Evolutionary conservation across 2,329 filamentous ascomycete species (phyloP).

Genomic region (Colletotrichum spinosum): DNA sequence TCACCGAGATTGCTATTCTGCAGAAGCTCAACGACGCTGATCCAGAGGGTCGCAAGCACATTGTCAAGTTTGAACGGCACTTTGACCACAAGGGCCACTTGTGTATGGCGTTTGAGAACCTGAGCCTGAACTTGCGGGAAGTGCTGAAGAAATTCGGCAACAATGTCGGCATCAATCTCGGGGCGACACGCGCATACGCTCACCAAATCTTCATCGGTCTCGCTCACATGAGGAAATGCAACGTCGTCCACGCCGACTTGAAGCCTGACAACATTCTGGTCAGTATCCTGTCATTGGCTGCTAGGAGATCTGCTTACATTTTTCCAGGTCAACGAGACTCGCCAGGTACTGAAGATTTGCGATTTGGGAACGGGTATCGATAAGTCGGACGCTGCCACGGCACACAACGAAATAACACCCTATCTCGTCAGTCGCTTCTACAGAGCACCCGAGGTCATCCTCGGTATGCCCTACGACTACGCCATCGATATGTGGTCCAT

Average conservation of each 20-base stretch:
- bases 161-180: conserved; percentile 90
- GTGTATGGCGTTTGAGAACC: conserved; percentile 96
- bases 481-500: conserved; percentile 98
- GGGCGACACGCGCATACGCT: conserved; percentile 88
- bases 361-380: conserved; percentile 97
- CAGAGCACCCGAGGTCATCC: conserved; percentile 94
- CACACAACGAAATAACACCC: conserved; percentile 86
- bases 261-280: conserved; percentile 98
- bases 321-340: conserved; percentile 77
- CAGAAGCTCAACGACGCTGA: conserved; percentile 89
- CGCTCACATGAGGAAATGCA: conserved; percentile 88
- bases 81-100: conserved; percentile 97
- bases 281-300: conserved; percentile 41
- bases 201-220: conserved; percentile 94
- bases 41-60: conserved; percentile 88
- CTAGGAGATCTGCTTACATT: conserved; percentile 41
- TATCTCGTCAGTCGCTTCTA: conserved; percentile 98
- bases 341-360: conserved; percentile 91
- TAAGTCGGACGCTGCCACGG: conserved; percentile 78
- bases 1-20: conserved; percentile 94
- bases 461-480: conserved; percentile 96
- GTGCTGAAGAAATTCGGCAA: conserved; percentile 96
- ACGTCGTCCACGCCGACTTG: conserved; percentile 93
- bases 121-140: conserved; percentile 92
- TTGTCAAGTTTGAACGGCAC: conserved; percentile 86